Conservation (phyloP, 176 grass and related monocot genomes). For the Raddia guianensis region DNA sequence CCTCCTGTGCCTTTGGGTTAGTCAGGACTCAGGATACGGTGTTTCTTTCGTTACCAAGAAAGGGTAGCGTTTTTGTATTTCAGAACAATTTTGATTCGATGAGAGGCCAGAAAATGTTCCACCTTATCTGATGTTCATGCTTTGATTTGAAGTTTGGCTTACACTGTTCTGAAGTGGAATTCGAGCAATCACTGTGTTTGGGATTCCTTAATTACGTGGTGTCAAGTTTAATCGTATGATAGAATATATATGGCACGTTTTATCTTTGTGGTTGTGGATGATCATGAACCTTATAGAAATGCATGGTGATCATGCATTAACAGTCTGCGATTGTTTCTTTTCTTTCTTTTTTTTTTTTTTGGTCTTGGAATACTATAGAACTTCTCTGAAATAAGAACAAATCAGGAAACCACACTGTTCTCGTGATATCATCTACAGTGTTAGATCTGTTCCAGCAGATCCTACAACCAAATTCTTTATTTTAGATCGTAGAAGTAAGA, state of each 20-base stretch:
- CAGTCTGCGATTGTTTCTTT: neutral
- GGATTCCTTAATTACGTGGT: no score
- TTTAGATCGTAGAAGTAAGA: neutral
- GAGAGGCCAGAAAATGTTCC: neutral
- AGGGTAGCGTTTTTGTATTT: neutral
- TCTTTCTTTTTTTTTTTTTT: neutral
- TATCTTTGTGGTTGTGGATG: neutral
- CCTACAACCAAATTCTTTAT: neutral
- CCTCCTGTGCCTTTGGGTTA: no score
- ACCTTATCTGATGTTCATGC: neutral
- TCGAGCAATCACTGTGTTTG: neutral
- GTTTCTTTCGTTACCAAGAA: neutral
- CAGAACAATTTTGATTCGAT: neutral
- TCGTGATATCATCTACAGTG: neutral
- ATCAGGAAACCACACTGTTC: neutral
- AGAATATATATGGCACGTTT: neutral
- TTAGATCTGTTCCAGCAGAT: neutral
- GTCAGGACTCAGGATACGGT: neutral
- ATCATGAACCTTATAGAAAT: neutral
- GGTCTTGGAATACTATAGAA: neutral
- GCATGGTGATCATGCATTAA: neutral
- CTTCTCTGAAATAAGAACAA: neutral
- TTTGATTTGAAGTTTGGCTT: neutral
- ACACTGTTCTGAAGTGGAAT: neutral
- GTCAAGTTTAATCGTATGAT: neutral